Evolutionary conservation across 345 rosid genomes (phyloP).

Genomic region (Murraya koenigii): DNA sequence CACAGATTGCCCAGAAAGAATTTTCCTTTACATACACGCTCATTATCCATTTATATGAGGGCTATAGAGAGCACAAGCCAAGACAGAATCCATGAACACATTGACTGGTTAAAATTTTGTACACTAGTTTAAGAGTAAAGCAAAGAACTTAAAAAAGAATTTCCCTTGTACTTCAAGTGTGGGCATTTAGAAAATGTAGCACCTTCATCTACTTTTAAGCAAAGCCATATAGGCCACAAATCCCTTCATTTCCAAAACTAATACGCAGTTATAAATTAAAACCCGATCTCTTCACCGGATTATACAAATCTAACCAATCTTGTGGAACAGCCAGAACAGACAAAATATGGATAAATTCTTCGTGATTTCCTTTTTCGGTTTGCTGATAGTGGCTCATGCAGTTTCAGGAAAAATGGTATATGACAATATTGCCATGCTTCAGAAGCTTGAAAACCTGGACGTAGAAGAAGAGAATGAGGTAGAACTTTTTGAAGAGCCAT

Average conservation of each 20-base stretch:
- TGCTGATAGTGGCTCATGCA: constrained; percentile 48
- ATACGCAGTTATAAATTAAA: constrained; percentile 51
- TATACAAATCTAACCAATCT: constrained; percentile 40
- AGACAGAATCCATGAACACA: constrained; percentile 32
- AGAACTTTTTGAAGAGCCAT: constrained; percentile 38
- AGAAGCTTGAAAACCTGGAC: constrained; percentile 55
- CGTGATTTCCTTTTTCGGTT: constrained; percentile 44
- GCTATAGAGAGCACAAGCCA: constrained; percentile 11
- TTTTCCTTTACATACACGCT: background rate
- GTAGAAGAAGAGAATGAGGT: constrained; percentile 48
- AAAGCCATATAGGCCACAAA: constrained; percentile 59
- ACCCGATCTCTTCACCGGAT: constrained; percentile 32
- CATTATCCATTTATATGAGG: constrained; percentile 16
- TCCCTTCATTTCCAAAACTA: constrained; percentile 47
- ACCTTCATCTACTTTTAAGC: constrained; percentile 89
- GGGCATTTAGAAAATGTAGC: constrained; percentile 54
- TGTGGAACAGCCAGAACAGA: constrained; percentile 25
- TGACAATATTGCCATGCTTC: constrained; percentile 44
- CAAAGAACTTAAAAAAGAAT: constrained; percentile 49
- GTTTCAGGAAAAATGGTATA: constrained; percentile 38
- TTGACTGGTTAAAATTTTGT: constrained; percentile 37
- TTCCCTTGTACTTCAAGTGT: constrained; percentile 89
- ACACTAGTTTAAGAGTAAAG: constrained; percentile 79
- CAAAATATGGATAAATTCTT: constrained; percentile 51
- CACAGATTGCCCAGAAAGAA: background rate